Conservation (phyloP, 2,329 filamentous ascomycete species). For the Pseudogymnoascus sp. region DNA sequence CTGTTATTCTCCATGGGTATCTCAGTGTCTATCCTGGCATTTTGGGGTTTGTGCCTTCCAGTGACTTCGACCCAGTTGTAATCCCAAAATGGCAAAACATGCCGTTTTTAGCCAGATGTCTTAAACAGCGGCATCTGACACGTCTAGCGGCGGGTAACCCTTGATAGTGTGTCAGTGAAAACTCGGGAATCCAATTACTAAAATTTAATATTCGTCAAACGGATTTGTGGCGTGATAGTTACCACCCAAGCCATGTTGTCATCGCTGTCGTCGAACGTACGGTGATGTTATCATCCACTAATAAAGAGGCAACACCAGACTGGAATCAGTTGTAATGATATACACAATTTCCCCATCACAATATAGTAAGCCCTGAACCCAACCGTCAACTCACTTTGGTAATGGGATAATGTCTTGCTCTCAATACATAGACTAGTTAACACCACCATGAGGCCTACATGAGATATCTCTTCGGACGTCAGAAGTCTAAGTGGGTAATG, state of each 20-base stretch:
- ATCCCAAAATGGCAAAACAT: neutral
- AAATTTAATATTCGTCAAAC: neutral
- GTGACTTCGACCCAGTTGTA: neutral
- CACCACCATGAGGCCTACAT: neutral
- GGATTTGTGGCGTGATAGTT: neutral
- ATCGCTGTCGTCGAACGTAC: neutral
- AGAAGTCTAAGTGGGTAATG: neutral
- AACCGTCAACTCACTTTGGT: neutral
- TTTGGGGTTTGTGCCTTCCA: neutral
- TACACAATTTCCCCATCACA: neutral
- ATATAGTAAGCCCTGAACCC: neutral
- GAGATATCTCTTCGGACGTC: neutral
- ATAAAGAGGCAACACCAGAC: neutral
- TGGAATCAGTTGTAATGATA: neutral
- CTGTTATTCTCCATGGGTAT: neutral
- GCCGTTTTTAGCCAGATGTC: neutral
- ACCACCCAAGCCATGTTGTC: neutral
- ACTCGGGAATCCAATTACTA: neutral
- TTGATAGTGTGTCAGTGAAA: neutral
- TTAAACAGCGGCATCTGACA: neutral
- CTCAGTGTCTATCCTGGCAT: neutral
- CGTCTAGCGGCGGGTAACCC: neutral
- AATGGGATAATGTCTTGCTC: neutral
- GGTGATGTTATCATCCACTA: neutral
- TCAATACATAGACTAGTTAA: neutral